A percentile compares a stretch with the other conserved stretches of the same genome.
Conservation (phyloP, 805 yeast species). For the Lipomyces chichibuensis region DNA sequence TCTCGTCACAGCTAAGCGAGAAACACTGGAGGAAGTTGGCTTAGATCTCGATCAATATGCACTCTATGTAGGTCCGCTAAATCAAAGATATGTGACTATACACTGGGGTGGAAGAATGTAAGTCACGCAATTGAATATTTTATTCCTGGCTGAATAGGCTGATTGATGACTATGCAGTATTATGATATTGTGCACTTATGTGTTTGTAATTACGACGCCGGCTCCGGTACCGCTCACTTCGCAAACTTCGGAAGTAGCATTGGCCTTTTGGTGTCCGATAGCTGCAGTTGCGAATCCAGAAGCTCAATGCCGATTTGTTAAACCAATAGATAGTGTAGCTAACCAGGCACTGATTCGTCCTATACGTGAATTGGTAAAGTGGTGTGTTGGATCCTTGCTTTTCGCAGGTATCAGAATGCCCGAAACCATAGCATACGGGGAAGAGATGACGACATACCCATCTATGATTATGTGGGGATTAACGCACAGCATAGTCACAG, state of each 20-base stretch:
- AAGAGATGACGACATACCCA: slow-evolving; percentile 2
- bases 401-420: slow-evolving; percentile 22
- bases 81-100: slow-evolving; percentile 44
- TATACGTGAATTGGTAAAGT: neutral
- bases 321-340: slow-evolving; percentile 34
- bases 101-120: slow-evolving; percentile 43
- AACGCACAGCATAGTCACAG: slow-evolving; percentile 44
- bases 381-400: slow-evolving; percentile 10
- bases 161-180: slow-evolving; percentile 25
- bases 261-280: slow-evolving; percentile 47
- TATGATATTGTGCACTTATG: slow-evolving; percentile 45
- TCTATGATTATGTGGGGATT: slow-evolving; percentile 45
- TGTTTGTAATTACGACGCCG: slow-evolving; percentile 40
- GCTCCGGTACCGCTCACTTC: slow-evolving; percentile 35
- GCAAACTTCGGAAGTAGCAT: slow-evolving; percentile 46
- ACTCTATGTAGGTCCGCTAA: slow-evolving; percentile 43
- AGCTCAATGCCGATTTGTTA: slow-evolving; percentile 30
- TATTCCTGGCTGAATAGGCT: neutral
- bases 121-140: neutral
- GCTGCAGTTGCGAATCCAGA: slow-evolving; percentile 36
- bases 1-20: slow-evolving; percentile 45
- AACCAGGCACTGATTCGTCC: neutral
- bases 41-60: slow-evolving; percentile 42
- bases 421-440: neutral
- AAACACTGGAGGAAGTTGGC: slow-evolving; percentile 48